Evolutionary conservation across 139 green algal species (phyloP).

Genomic region (Chlorella sorokiniana): DNA sequence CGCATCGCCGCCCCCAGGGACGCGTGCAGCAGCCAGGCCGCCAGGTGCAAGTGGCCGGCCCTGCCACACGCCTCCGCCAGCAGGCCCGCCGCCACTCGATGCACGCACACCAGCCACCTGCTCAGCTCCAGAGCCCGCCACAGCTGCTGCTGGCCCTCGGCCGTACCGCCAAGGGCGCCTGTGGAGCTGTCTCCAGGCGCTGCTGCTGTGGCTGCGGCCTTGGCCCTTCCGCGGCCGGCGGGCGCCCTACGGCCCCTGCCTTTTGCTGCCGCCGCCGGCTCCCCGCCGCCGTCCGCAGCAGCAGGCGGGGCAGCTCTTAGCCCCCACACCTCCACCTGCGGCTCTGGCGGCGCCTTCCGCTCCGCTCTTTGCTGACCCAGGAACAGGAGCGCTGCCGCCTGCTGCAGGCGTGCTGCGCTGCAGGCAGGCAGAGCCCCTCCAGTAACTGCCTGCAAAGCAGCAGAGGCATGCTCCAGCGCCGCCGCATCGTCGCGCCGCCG

Average conservation of each 20-base stretch:
- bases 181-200: not conserved
- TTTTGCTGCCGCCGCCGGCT: not conserved
- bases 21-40: slow-evolving; percentile 55
- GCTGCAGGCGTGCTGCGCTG: slow-evolving; percentile 2
- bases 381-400: slow-evolving; percentile 13
- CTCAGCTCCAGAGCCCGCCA: slow-evolving; percentile 28
- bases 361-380: not conserved
- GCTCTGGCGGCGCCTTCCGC: not conserved
- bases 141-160: not conserved
- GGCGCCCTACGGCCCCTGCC: not conserved
- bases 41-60: slow-evolving; percentile 46
- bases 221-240: not conserved
- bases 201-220: slow-evolving; percentile 5
- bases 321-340: slow-evolving; percentile 16
- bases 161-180: not conserved
- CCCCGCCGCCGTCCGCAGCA: not conserved
- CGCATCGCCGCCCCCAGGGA: slow-evolving; percentile 42
- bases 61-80: slow-evolving; percentile 21
- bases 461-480: slow-evolving; percentile 1
- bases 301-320: not conserved
- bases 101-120: not conserved
- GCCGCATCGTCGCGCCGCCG: not conserved
- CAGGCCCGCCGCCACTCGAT: not conserved
- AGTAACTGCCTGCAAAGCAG: not conserved
- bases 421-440: not conserved